phyloP scores from a whole-genome alignment of 2,329 filamentous ascomycete species.

The Sordariomycetes sp. region DNA sequence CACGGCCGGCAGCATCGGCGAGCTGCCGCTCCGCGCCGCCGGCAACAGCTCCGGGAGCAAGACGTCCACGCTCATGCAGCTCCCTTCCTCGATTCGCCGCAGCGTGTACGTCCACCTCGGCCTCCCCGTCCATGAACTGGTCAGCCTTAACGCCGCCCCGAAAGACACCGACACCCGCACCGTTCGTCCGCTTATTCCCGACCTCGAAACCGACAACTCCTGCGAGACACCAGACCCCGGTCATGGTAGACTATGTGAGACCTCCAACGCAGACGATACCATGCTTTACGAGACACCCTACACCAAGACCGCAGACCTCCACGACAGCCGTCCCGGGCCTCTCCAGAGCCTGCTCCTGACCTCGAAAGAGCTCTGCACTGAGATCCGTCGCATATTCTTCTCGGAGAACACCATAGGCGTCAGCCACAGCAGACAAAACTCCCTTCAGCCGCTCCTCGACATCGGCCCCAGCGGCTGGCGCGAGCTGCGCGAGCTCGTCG shows the following conservation, averaged over 20 bases:
- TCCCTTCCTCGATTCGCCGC: too few species aligned
- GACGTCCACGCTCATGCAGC: too few species aligned
- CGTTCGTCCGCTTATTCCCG: too few species aligned
- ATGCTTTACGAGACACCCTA: too few species aligned
- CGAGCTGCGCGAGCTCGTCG: neutral
- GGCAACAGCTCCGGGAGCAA: too few species aligned
- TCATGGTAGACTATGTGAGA: neutral
- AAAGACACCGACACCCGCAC: too few species aligned
- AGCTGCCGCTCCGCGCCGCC: too few species aligned
- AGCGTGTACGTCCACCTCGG: too few species aligned
- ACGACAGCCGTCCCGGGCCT: neutral
- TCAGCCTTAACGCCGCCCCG: too few species aligned
- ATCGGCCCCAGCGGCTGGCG: neutral
- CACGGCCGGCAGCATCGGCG: too few species aligned
- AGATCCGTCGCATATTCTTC: neutral
- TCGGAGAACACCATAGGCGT: neutral
- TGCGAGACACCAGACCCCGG: neutral
- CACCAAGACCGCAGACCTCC: neutral
- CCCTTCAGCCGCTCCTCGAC: neutral
- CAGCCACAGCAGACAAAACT: neutral
- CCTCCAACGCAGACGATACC: neutral
- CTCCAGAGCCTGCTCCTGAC: neutral
- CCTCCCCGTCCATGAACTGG: too few species aligned
- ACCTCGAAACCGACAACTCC: neutral
- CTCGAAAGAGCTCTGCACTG: neutral